Evolutionary conservation across 163 green algal species (phyloP).

Genomic region (Volvox carteri): DNA sequence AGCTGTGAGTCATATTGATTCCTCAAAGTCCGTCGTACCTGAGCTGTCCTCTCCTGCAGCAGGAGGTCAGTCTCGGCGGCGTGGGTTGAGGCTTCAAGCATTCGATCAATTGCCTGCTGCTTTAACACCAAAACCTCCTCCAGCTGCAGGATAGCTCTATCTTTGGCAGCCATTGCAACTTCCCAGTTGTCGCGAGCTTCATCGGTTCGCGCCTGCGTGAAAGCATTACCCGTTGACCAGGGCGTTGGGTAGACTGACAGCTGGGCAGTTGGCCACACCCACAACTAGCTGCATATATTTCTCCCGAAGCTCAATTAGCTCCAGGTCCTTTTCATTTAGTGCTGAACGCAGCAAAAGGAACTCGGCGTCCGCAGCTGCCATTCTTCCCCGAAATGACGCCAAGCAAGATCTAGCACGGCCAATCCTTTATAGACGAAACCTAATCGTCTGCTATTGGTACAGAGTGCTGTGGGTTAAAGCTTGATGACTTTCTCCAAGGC

Average conservation of each 20-base stretch:
- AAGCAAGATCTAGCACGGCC: not conserved
- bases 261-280: constrained; percentile 29
- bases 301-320: constrained; percentile 81
- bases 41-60: constrained; percentile 50
- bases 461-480: too few relatives aligned
- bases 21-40: too few relatives aligned
- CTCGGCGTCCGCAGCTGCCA: constrained; percentile 16
- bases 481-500: too few relatives aligned
- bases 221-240: constrained; percentile 13
- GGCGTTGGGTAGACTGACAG: not conserved
- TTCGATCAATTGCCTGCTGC: constrained; percentile 69
- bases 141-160: constrained; percentile 81
- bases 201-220: constrained; percentile 68
- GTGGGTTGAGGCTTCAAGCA: constrained; percentile 42
- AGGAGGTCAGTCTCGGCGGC: constrained; percentile 30
- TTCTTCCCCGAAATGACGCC: not conserved
- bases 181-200: constrained; percentile 83
- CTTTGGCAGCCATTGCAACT: constrained; percentile 77
- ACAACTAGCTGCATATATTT: constrained; percentile 82
- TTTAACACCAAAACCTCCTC: constrained; percentile 75
- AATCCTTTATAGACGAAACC: too few relatives aligned
- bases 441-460: too few relatives aligned
- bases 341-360: constrained; percentile 65
- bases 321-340: constrained; percentile 80
- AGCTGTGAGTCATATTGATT: too few relatives aligned